phyloP scores from a whole-genome alignment of 106 monocot genomes.

The Dendrobium huoshanense region DNA sequence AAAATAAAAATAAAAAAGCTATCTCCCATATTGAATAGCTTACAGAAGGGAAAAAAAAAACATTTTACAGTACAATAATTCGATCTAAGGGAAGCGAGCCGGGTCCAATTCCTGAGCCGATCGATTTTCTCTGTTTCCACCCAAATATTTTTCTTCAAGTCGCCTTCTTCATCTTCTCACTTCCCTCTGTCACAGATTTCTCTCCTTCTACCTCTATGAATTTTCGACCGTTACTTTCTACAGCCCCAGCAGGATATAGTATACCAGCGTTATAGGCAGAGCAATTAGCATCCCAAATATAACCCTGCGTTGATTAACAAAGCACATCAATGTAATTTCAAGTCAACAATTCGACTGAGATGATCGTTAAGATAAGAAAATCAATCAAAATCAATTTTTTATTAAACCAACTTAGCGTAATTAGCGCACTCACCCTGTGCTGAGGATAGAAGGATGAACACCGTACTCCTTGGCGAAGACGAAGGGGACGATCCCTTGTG shows the following conservation, averaged over 20 bases:
- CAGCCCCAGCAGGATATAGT: slow-evolving; percentile 70
- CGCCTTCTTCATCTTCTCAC: background rate
- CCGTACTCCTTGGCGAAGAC: slow-evolving; percentile 98
- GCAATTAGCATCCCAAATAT: slow-evolving; percentile 94
- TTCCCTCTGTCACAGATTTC: background rate
- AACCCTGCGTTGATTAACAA: slow-evolving; percentile 32
- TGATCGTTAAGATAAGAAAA: background rate
- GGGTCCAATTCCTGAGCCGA: slow-evolving; percentile 2
- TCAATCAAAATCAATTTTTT: too few relatives aligned
- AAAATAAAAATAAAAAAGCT: too few relatives aligned
- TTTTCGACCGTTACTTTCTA: slow-evolving; percentile 10
- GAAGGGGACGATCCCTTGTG: slow-evolving; percentile 91
- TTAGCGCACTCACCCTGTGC: slow-evolving; percentile 69
- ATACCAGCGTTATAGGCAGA: slow-evolving; percentile 64
- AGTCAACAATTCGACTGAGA: background rate
- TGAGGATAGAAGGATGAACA: slow-evolving; percentile 84
- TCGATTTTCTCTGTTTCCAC: background rate
- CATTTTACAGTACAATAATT: background rate
- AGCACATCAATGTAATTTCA: background rate
- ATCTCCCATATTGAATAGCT: background rate
- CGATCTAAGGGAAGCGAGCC: background rate
- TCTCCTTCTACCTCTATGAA: background rate
- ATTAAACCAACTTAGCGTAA: too few relatives aligned
- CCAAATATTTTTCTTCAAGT: background rate
- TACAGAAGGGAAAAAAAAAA: background rate